Evolutionary conservation across 441 rosid species (phyloP).

Genomic region (Gossypium gossypioides): DNA sequence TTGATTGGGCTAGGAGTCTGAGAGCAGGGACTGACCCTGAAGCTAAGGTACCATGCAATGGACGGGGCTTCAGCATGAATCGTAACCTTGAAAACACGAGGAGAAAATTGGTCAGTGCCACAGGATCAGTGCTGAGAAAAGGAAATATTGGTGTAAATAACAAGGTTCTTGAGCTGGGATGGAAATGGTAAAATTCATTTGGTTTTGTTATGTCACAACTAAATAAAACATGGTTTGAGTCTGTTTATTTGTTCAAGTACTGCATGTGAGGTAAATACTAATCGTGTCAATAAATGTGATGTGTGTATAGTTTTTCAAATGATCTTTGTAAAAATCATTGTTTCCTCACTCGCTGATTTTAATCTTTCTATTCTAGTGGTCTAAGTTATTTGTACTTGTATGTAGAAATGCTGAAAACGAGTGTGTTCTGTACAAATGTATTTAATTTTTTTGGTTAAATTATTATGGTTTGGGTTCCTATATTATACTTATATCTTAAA

Average conservation of each 20-base stretch:
- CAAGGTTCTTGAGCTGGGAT: conserved; percentile 25
- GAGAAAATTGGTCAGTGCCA: background rate
- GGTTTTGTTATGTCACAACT: background rate
- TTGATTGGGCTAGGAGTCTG: conserved; percentile 48
- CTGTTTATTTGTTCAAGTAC: background rate
- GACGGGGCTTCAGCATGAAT: background rate
- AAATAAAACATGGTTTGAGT: background rate
- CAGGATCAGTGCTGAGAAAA: conserved; percentile 5
- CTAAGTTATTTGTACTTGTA: no score
- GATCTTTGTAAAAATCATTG: background rate
- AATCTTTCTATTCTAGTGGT: background rate
- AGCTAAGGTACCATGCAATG: background rate
- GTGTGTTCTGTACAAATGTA: no score
- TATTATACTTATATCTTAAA: no score
- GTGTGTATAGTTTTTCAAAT: background rate
- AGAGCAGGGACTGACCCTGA: conserved; percentile 22
- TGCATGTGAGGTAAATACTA: background rate
- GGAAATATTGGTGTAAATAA: background rate
- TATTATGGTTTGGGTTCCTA: no score
- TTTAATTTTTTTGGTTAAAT: no score
- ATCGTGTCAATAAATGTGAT: background rate
- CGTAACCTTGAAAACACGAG: conserved; percentile 2
- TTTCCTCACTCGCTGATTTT: background rate
- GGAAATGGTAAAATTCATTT: conserved; percentile 30
- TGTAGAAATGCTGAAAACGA: no score